These are phyloP conservation scores for Mycena indigotica DNA, from an alignment of 768 basidiomycete genomes.

Conservation along the genomic window DNA sequence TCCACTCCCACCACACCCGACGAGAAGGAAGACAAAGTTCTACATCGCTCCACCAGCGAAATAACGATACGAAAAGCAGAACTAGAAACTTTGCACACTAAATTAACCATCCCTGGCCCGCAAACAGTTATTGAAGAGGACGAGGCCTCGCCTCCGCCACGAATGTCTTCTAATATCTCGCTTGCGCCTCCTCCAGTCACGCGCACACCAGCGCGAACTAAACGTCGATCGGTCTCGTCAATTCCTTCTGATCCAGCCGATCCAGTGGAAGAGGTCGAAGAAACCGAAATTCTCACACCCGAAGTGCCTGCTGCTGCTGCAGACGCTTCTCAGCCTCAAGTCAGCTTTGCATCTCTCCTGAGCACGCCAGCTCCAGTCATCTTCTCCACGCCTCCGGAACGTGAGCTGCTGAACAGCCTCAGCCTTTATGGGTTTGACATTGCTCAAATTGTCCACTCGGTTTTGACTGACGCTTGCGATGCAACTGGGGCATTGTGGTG, in stretches of 20 bases:
- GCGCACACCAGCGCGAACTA: conserved; percentile 92
- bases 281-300: conserved; percentile 42
- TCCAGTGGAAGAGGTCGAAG: conserved; percentile 48
- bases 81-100: conserved; percentile 39
- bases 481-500: conserved; percentile 92
- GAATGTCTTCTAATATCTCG: conserved; percentile 27
- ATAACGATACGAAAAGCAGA: conserved; percentile 58
- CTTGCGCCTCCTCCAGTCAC: conserved; percentile 62
- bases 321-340: conserved; percentile 29
- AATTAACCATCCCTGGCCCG: conserved; percentile 34
- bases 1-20: conserved; percentile 64
- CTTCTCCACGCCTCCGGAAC: conserved; percentile 85
- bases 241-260: conserved; percentile 68
- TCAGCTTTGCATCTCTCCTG: conserved; percentile 66
- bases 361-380: conserved; percentile 71
- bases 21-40: conserved; percentile 38
- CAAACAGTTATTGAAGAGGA: conserved; percentile 60
- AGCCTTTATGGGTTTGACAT: conserved; percentile 85
- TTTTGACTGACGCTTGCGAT: conserved; percentile 90
- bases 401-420: conserved; percentile 75
- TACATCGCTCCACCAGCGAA: conserved; percentile 59
- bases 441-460: conserved; percentile 93
- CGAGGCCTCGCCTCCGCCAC: conserved; percentile 31
- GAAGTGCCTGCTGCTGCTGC: conserved; percentile 41
- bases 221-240: conserved; percentile 93